phyloP scores from a whole-genome alignment of 116 monocot species.

The Zostera marina region DNA sequence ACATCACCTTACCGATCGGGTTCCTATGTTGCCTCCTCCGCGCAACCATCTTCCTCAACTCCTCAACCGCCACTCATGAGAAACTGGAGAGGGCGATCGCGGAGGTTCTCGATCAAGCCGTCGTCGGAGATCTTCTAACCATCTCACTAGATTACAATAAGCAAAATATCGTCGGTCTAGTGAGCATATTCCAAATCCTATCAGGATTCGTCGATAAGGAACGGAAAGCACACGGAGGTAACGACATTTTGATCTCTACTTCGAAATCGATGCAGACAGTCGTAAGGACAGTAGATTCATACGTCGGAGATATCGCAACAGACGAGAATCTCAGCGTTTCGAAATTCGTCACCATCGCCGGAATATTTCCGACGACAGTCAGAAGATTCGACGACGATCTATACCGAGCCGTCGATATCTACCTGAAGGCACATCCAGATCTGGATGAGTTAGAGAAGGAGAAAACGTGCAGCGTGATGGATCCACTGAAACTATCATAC shows the following conservation, averaged over 20 bases:
- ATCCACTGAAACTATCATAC: slow-evolving; percentile 73
- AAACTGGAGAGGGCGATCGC: slow-evolving; percentile 52
- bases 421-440: slow-evolving; percentile 67
- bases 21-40: slow-evolving; percentile 88
- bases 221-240: slow-evolving; percentile 13
- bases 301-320: slow-evolving; percentile 72
- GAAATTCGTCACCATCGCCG: slow-evolving; percentile 62
- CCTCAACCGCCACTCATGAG: slow-evolving; percentile 19
- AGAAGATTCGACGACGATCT: slow-evolving; percentile 71
- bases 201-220: slow-evolving; percentile 53
- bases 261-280: slow-evolving; percentile 37
- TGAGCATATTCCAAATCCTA: slow-evolving; percentile 44
- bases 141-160: slow-evolving; percentile 51
- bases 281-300: slow-evolving; percentile 47
- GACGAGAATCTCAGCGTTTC: slow-evolving; percentile 58
- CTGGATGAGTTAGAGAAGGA: slow-evolving; percentile 81
- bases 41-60: slow-evolving; percentile 35
- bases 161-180: slow-evolving; percentile 40
- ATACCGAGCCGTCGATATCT: slow-evolving; percentile 91
- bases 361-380: slow-evolving; percentile 52
- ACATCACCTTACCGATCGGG: slow-evolving; percentile 32
- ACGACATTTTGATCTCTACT: slow-evolving; percentile 18
- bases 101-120: slow-evolving; percentile 36
- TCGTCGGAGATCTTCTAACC: slow-evolving; percentile 46
- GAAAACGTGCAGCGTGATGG: slow-evolving; percentile 87